These are phyloP conservation scores for Thelephora ganbajun DNA, from an alignment of 768 basidiomycete species.

Conservation along the genomic window DNA sequence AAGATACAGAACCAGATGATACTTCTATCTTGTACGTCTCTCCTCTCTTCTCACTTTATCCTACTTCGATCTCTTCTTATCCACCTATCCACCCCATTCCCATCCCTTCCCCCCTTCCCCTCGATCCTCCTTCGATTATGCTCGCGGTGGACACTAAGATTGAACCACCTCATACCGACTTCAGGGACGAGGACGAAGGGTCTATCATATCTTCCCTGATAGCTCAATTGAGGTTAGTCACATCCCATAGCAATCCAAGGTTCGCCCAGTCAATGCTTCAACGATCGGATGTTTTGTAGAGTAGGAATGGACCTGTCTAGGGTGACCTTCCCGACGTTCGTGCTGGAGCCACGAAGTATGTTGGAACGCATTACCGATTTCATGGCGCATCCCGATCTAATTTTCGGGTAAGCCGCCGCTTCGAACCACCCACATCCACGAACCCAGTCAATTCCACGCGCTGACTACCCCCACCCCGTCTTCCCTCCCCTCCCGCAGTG, in stretches of 20 bases:
- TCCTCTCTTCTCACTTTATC: slow-evolving; percentile 9
- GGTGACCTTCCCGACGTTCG: slow-evolving; percentile 90
- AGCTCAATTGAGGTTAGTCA: slow-evolving; percentile 66
- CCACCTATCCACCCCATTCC: neutral
- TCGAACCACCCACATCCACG: slow-evolving; percentile 4
- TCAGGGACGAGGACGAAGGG: slow-evolving; percentile 85
- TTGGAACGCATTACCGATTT: slow-evolving; percentile 98
- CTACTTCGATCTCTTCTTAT: slow-evolving; percentile 9
- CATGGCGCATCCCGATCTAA: slow-evolving; percentile 95
- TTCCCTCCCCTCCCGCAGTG: slow-evolving; percentile 29
- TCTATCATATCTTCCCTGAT: slow-evolving; percentile 81
- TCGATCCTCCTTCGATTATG: slow-evolving; percentile 1
- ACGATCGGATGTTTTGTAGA: slow-evolving; percentile 24
- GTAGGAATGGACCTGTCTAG: slow-evolving; percentile 95
- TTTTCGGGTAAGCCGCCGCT: slow-evolving; percentile 63
- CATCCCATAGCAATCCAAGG: neutral
- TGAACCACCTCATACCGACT: slow-evolving; percentile 11
- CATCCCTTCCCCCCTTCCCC: neutral
- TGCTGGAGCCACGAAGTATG: slow-evolving; percentile 94
- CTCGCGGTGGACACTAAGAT: slow-evolving; percentile 20
- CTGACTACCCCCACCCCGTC: slow-evolving; percentile 1
- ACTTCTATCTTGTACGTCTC: slow-evolving; percentile 71
- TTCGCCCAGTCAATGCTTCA: neutral
- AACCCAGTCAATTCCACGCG: slow-evolving; percentile 1
- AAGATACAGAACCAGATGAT: slow-evolving; percentile 81